Evolutionary conservation across 441 rosid species (phyloP).

Genomic region (Erodium chrysanthum): DNA sequence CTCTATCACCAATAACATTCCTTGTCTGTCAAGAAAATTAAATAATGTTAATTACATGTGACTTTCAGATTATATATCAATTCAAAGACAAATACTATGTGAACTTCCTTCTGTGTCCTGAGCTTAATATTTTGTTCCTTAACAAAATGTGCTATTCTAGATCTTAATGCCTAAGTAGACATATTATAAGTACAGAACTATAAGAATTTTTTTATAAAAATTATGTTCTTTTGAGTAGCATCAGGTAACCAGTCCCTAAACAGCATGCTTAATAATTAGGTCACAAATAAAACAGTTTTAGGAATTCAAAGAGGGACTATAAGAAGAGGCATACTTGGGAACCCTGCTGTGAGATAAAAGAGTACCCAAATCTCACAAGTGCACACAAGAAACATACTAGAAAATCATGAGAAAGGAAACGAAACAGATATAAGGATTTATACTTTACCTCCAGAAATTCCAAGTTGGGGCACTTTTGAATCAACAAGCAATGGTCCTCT

Average conservation of each 20-base stretch:
- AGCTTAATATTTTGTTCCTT: neutral
- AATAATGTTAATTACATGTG: neutral
- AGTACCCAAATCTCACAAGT: neutral
- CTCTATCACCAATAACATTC: slow-evolving; percentile 88
- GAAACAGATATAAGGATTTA: neutral
- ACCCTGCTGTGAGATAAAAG: neutral
- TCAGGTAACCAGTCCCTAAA: neutral
- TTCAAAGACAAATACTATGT: neutral
- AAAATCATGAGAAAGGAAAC: neutral
- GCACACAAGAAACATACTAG: slow-evolving; percentile 8
- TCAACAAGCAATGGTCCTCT: slow-evolving; percentile 67
- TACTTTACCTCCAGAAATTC: slow-evolving; percentile 81
- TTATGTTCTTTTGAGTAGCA: neutral
- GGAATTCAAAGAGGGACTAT: neutral
- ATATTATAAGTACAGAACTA: neutral
- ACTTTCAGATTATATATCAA: neutral
- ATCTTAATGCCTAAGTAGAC: neutral
- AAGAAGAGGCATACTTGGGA: neutral
- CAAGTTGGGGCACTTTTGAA: slow-evolving; percentile 70
- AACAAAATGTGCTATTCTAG: neutral
- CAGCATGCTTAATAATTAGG: neutral
- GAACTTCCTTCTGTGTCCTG: neutral
- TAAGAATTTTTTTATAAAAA: neutral
- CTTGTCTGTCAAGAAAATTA: slow-evolving; percentile 46
- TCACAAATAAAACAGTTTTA: neutral